phyloP scores from a whole-genome alignment of 371 early-diverging fungal genomes.

The Parasitella parasitica region DNA sequence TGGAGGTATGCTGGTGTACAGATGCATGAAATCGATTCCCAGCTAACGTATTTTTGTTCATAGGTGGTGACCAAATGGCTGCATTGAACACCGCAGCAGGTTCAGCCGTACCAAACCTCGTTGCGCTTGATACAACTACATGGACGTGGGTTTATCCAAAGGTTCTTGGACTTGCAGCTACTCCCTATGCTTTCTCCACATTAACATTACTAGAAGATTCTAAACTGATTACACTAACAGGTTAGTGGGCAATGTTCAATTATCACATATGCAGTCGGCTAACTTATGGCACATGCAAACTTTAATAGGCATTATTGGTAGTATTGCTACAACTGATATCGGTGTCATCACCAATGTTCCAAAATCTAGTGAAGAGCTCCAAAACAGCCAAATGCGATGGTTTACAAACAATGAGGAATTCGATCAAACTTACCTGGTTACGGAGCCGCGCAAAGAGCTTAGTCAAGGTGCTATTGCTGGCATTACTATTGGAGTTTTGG shows the following conservation, averaged over 20 bases:
- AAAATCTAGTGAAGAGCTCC: neutral
- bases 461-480: conserved; percentile 21
- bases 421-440: neutral
- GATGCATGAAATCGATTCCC: neutral
- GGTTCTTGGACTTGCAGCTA: neutral
- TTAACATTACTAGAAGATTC: neutral
- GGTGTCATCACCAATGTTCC: conserved; percentile 21
- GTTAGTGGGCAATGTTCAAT: neutral
- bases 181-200: neutral
- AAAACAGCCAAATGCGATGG: conserved; percentile 4
- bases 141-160: neutral
- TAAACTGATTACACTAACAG: neutral
- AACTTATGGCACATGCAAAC: too few relatives aligned
- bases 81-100: neutral
- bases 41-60: neutral
- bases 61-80: neutral
- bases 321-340: neutral
- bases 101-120: neutral
- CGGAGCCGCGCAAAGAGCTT: neutral
- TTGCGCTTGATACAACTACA: neutral
- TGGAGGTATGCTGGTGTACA: conserved; percentile 2
- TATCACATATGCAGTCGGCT: too few relatives aligned
- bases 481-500: conserved; percentile 8
- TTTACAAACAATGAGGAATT: neutral
- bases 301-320: neutral